Base-by-base conservation (phyloP, 2,329 filamentous ascomycete species). In the Colletotrichum viniferum region DNA sequence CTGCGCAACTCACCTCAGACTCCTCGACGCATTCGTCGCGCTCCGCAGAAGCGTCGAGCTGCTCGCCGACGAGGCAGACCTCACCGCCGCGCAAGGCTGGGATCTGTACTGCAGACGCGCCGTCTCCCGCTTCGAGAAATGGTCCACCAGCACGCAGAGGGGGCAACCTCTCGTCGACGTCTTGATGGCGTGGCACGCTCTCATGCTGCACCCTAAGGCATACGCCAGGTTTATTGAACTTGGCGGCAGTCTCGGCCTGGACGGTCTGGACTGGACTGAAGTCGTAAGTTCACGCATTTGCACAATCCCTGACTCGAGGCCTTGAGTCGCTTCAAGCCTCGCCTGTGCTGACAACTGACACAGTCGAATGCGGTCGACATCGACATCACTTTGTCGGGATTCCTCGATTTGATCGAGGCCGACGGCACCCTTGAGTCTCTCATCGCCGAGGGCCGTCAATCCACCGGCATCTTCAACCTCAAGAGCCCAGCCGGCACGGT, bases 1-100 rank as follows among this genome's bases (percentile, higher is more conserved):
- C 24, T 91, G 89, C 78, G 88, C 90, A 28, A 86, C 87, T 7
- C 92, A 94, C 80, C 85, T 93, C 14, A 91, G 92, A 79, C 84
- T 93, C 2, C 85, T 94, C 1, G 88, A 92, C 75, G 87, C 87
- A 8, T 86, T 93, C 67, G 87, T 89, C 52, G 85, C 88, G 48
- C 82, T 93, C n/a, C 87, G 87, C 79, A n/a, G 52, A 43, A 18
- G 73, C 72, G 8, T 76, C 81, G 63, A 73, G 28, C 8, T 80
- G 78, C 30, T 62, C 56, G 6, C 80, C 73, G 32, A 12, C 66
- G 61, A 72, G 7, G 64, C 71, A 4, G 21, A 55, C 24, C 71
- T 69, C 14, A 30, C 48, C 5, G 71, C 71, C 43, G 74, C 65
- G 21, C 60, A 55, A 24, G 81, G 80, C 38, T 83, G 81, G 81